Evolutionary conservation across 805 yeast genomes (phyloP).

Genomic region (Ogataea methanolica): DNA sequence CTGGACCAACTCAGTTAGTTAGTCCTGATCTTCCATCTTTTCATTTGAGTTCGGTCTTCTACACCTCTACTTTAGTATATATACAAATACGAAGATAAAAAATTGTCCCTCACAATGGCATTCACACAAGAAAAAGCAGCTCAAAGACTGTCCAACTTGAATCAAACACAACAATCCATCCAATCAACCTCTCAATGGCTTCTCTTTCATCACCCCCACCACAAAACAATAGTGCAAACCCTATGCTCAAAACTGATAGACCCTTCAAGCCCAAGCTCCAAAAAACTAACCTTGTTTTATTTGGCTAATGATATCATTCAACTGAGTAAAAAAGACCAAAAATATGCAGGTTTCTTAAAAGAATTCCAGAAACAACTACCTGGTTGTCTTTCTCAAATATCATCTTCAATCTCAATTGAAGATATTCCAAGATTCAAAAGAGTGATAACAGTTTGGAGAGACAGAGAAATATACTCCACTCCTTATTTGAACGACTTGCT

Average conservation of each 20-base stretch:
- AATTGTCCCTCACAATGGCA: constrained; percentile 34
- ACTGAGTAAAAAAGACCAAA: constrained; percentile 61
- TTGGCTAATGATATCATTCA: constrained; percentile 80
- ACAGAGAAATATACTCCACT: constrained; percentile 41
- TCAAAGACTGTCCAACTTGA: constrained; percentile 42
- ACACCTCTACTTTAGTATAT: too few relatives aligned
- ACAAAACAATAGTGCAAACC: constrained; percentile 43
- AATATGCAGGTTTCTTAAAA: constrained; percentile 46
- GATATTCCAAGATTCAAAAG: constrained; percentile 41
- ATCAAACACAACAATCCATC: constrained; percentile 67
- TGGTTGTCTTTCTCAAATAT: constrained; percentile 31
- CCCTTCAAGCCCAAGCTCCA: constrained; percentile 7
- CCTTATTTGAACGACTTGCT: constrained; percentile 15
- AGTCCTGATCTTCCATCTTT: too few relatives aligned
- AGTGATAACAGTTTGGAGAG: constrained; percentile 54
- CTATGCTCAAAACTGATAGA: constrained; percentile 37
- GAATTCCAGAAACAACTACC: constrained; percentile 54
- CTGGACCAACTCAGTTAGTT: too few relatives aligned
- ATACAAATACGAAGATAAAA: too few relatives aligned
- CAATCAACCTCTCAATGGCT: constrained; percentile 71
- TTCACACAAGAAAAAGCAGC: constrained; percentile 45
- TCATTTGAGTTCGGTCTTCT: too few relatives aligned
- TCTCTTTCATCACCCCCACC: constrained; percentile 60
- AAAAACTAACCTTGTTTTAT: constrained; percentile 57
- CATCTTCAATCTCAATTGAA: constrained; percentile 19